Evolutionary conservation across 768 basidiomycete species (phyloP), one percentile per base, ranked within the genome.

Genomic region (Lentinula boryana): DNA sequence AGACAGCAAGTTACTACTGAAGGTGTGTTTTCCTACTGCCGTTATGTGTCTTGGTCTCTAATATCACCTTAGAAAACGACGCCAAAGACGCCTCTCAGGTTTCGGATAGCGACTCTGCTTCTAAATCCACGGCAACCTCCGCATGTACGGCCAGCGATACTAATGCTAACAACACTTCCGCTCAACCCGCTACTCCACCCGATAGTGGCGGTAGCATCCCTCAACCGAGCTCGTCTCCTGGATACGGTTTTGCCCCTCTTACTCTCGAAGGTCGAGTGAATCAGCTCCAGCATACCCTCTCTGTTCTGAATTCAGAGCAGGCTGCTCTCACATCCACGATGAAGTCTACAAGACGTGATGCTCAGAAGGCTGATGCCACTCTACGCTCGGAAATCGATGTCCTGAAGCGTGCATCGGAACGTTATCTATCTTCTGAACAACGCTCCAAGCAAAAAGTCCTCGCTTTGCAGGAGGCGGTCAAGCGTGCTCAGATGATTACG

Each of bases 391-490:
- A 96, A 73, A 93, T 96, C 48, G 91, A 95, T 38, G 80, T 83
- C 0, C 79, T 95, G 57, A 92, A 90, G 70, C 84, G 91, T 4
- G 84, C 91, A 1, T 87, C 88, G 3, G 94, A 96, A 66, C 93
- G 93, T 66, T 83, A 89, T 59, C 75, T 82, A 0, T 79, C 84
- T 1, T 80, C 83, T 2, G 95, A 98, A 69, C 78, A 84, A 23
- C 83, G 93, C n/a, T 85, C 88, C 9, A 85, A 86, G 48, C 94
- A 96, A 70, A 95, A 93, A 66, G 84, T 89, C 9, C 80, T 94
- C 10, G 91, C 95, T 1, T 75, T 96, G 41, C 93, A 95, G 69
- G 93, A 96, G 68, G 89, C 93, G 2, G 86, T 89, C 12, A 93
- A 91, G 68, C 86, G 91, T 58, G 86, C 90, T 9, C 84, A 83